Evolutionary conservation across 139 green algal genomes (phyloP), one percentile per base, ranked within the genome.

Genomic region (Astrephomene gubernaculifera): DNA sequence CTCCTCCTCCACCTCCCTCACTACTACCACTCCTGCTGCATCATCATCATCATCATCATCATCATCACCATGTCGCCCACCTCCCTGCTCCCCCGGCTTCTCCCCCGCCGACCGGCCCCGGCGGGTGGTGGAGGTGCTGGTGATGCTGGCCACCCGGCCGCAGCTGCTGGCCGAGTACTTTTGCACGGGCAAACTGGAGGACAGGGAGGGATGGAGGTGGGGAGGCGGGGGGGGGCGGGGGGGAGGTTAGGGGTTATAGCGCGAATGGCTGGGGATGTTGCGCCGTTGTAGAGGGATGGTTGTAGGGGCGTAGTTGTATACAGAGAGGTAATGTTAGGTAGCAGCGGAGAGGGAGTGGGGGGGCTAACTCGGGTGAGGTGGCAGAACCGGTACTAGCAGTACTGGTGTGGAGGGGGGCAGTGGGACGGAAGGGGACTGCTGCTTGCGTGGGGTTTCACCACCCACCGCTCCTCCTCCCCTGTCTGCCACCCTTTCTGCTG

Each of bases 111-210:
- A 31, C 17, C 68, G 68, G 2, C 36, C 52, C 14, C 68, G 68
- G 10, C 68, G 68, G 38, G 53, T 38, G 36, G 68, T 93, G 22
- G 93, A 95, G 8, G 54, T 95, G 24, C 61, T 98, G 54, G 94
- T 91, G 22, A 90, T 96, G 75, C 52, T 98, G 74, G 92, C 88
- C 38, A 99, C 96, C 7, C 95, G 95, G 65, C 97, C 97, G 39
- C 99, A 99, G 97, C 91, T 95, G 91, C 89, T 94, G 78, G 96
- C 96, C 4, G 82, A 93, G 81, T 99, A 99, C 89, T 98, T 98
- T 78, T 96, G 90, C 90, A 98, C 96, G 0, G 95, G 91, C 27
- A 44, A 21, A 0, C 86, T 91, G 6, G 41, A 83, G 36, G 68
- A 85, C 9, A 85, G 92, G 38, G 36, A 41, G 2, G 72, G 68